Base-by-base conservation (phyloP, 345 rosid species). In the Camelina neglecta region DNA sequence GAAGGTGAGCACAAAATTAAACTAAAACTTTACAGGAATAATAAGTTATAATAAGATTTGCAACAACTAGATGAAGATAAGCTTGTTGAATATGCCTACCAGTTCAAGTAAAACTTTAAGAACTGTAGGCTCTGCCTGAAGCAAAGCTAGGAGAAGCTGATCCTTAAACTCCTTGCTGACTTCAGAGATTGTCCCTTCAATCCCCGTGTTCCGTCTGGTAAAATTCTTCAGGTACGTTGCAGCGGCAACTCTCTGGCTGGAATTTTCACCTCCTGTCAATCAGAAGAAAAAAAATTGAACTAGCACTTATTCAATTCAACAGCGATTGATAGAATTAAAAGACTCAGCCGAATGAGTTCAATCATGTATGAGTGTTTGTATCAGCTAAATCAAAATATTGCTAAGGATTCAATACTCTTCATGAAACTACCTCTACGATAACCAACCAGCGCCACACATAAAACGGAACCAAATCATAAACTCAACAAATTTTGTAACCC, bases 31-130 rank as follows among this genome's bases (percentile, higher is more conserved):
- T 18, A 18, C 18, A 7, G 48, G 39, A 65, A 38, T 15, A 59
- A 66, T 16, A 44, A 6, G 65, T 26, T 49, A 44, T 11, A 38
- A 36, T 1, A 77, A 63, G 23, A 64, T 38, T 23, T 38, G 36
- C 56, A 71, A 71, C 36, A 41, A 11, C 4, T 8, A 59, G 29
- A 21, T 23, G 48, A 60, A 47, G 38, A 74, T 9, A 63, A 47
- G 20, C 20, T 50, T 9, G 49, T 60, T 58, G 7, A 48, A 62
- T 51, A 44, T 10, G 5, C 83, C 18, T 85, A 92, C 97, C 83
- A 80, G 85, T 83, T 90, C 97, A 63, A 90, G 88, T 79, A 92
- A 74, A 65, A 88, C 85, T 86, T 90, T 92, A n/a, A 92, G 82
- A 80, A 92, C 79, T 4, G 85, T 71, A 23, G 84, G 78, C 41